These are phyloP conservation scores for Hericium rajendrae DNA, from an alignment of 768 basidiomycete species.

Conservation along the genomic window DNA sequence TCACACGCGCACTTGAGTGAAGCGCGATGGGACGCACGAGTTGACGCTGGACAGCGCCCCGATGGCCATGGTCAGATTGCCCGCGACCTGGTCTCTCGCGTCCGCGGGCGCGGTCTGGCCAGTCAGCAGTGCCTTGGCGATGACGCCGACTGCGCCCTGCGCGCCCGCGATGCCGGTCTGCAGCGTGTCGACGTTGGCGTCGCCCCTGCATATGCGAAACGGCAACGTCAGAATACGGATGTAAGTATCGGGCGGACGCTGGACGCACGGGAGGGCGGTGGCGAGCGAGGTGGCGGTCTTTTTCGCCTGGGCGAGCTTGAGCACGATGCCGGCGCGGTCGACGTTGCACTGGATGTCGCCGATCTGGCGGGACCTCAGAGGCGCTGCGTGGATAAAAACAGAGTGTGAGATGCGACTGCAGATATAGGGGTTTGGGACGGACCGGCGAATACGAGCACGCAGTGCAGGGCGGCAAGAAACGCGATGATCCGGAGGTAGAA, in stretches of 20 bases:
- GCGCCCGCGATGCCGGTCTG: not conserved
- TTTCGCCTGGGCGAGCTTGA: conserved; percentile 12
- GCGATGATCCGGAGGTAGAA: too few relatives aligned
- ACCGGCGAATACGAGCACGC: too few relatives aligned
- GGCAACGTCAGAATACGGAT: not conserved
- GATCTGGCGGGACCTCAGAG: conserved; percentile 16
- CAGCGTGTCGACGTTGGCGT: not conserved
- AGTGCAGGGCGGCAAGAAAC: too few relatives aligned
- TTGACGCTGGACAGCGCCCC: not conserved
- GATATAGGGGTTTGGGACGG: not conserved
- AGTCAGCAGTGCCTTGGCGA: not conserved
- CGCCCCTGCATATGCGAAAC: not conserved
- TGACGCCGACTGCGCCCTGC: not conserved
- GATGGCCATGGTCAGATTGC: not conserved
- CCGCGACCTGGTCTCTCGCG: not conserved
- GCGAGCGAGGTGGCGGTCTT: not conserved
- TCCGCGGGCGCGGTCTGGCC: conserved; percentile 1
- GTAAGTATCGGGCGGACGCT: not conserved
- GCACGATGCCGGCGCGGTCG: conserved; percentile 23
- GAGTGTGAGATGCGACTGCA: not conserved
- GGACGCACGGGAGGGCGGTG: not conserved
- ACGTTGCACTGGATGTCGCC: conserved; percentile 26
- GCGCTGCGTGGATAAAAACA: not conserved
- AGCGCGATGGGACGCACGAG: not conserved
- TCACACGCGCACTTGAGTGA: too few relatives aligned